Conservation (phyloP, 257 asterid species). For the Thymus mandschuricus region DNA sequence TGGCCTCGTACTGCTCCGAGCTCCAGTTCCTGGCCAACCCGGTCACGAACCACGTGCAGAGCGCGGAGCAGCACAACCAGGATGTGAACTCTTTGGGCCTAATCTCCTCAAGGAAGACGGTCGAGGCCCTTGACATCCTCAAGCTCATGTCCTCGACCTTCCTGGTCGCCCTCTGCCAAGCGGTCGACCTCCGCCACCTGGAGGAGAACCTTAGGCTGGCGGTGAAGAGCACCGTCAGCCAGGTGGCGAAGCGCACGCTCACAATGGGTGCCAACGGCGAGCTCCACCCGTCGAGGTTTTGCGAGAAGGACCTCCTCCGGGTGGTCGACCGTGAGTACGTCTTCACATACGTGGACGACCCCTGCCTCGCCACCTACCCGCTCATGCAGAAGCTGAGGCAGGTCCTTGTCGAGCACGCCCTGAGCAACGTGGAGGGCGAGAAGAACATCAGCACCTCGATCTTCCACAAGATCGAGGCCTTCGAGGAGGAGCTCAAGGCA, state of each 20-base stretch:
- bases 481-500: constrained; percentile 55
- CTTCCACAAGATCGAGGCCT: constrained; percentile 52
- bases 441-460: constrained; percentile 41
- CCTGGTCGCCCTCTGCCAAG: constrained; percentile 54
- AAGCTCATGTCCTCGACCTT: constrained; percentile 55
- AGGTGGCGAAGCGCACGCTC: constrained; percentile 47
- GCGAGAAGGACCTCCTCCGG: constrained; percentile 55
- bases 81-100: constrained; percentile 63
- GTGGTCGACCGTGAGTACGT: constrained; percentile 60
- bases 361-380: constrained; percentile 53
- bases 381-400: constrained; percentile 62
- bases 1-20: constrained; percentile 63
- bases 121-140: constrained; percentile 54
- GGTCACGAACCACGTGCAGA: constrained; percentile 61
- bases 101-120: constrained; percentile 58
- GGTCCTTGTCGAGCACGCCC: constrained; percentile 55
- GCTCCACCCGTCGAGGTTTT: constrained; percentile 60
- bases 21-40: constrained; percentile 62
- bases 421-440: constrained; percentile 42
- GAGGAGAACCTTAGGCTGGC: constrained; percentile 56
- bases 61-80: constrained; percentile 68
- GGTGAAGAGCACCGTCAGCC: constrained; percentile 57
- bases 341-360: constrained; percentile 53
- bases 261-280: constrained; percentile 52
- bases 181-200: constrained; percentile 53